Conservation (phyloP, 208 protist species). For the Crithidia fasciculata region DNA sequence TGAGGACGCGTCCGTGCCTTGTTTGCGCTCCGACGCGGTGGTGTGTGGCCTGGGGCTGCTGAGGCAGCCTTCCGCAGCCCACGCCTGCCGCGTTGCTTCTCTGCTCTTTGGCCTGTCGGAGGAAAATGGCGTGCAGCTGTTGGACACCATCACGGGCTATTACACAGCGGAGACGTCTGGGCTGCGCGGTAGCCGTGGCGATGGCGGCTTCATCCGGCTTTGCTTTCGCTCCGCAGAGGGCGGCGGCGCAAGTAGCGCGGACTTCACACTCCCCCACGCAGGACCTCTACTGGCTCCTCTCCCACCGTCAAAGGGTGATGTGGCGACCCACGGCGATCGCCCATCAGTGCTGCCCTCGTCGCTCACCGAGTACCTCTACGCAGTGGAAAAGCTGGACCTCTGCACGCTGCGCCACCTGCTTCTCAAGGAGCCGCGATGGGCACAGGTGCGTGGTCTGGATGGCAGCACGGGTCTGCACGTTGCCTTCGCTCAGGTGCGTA, state of each 20-base stretch:
- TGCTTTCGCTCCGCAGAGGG: neutral
- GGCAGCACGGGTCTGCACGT: conserved; percentile 66
- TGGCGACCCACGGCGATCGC: neutral
- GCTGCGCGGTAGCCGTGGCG: no score
- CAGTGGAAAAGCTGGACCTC: conserved; percentile 68
- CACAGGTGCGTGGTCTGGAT: conserved; percentile 51
- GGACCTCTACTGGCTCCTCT: neutral
- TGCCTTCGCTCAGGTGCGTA: conserved; percentile 33
- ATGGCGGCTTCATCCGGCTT: neutral
- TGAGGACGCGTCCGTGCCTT: no score
- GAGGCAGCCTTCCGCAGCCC: conserved; percentile 13
- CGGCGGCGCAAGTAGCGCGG: no score
- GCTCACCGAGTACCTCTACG: conserved; percentile 61
- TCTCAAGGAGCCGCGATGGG: conserved; percentile 30
- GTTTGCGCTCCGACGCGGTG: neutral
- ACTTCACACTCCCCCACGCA: neutral
- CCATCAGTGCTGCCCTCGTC: conserved; percentile 37
- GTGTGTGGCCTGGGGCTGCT: conserved; percentile 20
- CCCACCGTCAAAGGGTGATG: no score
- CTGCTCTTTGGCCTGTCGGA: conserved; percentile 2
- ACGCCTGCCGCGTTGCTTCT: conserved; percentile 15
- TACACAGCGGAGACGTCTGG: neutral
- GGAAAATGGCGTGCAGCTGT: no score
- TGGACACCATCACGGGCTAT: neutral
- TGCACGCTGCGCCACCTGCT: conserved; percentile 51